Base-by-base conservation (phyloP, 2,329 filamentous ascomycete genomes). In the Colletotrichum plurivorum region DNA sequence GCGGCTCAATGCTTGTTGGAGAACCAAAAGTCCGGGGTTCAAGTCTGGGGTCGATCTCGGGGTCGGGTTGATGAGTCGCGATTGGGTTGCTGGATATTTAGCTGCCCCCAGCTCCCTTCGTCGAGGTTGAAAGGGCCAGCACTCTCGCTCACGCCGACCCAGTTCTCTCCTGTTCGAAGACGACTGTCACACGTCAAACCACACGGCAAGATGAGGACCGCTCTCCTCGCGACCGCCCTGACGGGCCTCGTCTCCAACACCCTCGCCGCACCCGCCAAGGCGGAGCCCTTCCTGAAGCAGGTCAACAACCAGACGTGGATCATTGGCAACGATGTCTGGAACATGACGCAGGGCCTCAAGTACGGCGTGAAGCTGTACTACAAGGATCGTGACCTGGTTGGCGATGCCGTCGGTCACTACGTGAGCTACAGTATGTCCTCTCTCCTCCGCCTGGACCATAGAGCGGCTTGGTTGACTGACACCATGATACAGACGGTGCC, bases 401-500 rank as follows among this genome's bases (percentile, higher is more conserved):
- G 76, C 13, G 69, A 75, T 22, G 77, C 77, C 5, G 73, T 73
- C 2, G 77, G 77, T 0, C 77, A 78, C 56, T 78, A 78, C 52
- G 75, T 75, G 25, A 76, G 75, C 67, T 76, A 77, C 63, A 78
- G 76, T 78, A 69, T 63, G 76, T 36, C 3, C 36, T 8, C 27
- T 27, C 25, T 16, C 31, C 10, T 18, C 16, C 1, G 2, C 5
- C 5, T 9, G 6, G n/a, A 10, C 18, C 7, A 45, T 4, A 13
- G n/a, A n/a, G 5, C 20, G 13, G 3, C 15, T 10, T 3, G 15
- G 3, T 9, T 27, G 12, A 48, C 36, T 46, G 5, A 53, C 45
- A 60, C 45, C 12, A 36, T 10, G 31, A 9, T 39, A 46, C 16
- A 86, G 84, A 85, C 64, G 84, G 84, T 27, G 83, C 83, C 8